Percentiles rank a stretch among this genome's conserved stretches.
phyloP scores from a whole-genome alignment of 768 basidiomycete species.

The Lentinula sp. region DNA sequence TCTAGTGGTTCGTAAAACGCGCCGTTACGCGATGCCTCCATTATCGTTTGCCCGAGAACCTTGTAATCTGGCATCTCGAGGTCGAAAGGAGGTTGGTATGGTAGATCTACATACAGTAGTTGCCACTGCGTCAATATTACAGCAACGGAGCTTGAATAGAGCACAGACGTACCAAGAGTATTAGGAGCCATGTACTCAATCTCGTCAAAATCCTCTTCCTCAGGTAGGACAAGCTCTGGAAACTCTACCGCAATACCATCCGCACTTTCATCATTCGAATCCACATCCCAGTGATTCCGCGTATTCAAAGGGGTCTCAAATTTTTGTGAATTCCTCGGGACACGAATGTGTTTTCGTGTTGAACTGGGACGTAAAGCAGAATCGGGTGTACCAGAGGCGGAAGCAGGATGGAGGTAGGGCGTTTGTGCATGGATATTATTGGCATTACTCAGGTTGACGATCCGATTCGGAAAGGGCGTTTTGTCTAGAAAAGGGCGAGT shows the following conservation, averaged over 20 bases:
- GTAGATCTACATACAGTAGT: slow-evolving; percentile 24
- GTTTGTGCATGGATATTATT: slow-evolving; percentile 17
- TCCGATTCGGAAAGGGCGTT: slow-evolving; percentile 71
- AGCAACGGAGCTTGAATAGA: neutral
- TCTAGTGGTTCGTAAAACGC: slow-evolving; percentile 21
- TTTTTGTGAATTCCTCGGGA: slow-evolving; percentile 39
- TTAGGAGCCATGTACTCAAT: slow-evolving; percentile 51
- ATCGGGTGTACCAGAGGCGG: slow-evolving; percentile 32
- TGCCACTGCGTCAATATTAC: too few species aligned
- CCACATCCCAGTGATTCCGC: slow-evolving; percentile 69
- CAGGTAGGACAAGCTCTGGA: slow-evolving; percentile 19
- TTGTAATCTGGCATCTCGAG: slow-evolving; percentile 40
- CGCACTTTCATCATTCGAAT: slow-evolving; percentile 53
- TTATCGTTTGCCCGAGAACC: slow-evolving; percentile 29
- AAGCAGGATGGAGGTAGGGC: slow-evolving; percentile 27
- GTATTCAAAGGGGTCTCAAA: slow-evolving; percentile 64
- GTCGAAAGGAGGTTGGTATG: slow-evolving; percentile 38
- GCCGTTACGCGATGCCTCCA: slow-evolving; percentile 25
- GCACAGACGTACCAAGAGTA: slow-evolving; percentile 4
- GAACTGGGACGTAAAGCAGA: slow-evolving; percentile 60
- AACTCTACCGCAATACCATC: slow-evolving; percentile 9
- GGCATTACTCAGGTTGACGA: slow-evolving; percentile 11
- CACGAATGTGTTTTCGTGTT: slow-evolving; percentile 55
- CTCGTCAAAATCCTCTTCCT: slow-evolving; percentile 39
- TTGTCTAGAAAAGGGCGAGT: slow-evolving; percentile 63